A percentile compares a stretch with the other conserved stretches of the same genome.
Conservation (phyloP, 202 grass and related monocot genomes). For the Hordeum pubiflorum region DNA sequence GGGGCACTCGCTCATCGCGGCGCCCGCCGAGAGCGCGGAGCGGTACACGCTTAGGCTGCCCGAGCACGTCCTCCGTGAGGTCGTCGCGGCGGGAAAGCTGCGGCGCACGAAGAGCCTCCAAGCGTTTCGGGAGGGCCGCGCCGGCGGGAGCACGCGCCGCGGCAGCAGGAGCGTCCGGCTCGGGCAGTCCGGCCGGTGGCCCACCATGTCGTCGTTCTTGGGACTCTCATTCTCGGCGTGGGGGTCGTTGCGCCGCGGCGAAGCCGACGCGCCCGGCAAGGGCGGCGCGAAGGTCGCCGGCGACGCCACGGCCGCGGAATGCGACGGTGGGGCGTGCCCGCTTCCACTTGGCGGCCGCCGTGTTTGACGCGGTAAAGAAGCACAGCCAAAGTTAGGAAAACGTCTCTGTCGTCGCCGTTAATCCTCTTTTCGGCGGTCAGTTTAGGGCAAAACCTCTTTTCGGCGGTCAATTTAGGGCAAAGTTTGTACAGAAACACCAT, state of each 20-base stretch:
- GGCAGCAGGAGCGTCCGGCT: constrained; percentile 42
- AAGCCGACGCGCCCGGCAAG: constrained; percentile 23
- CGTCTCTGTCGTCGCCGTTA: constrained; percentile 16
- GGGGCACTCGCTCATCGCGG: constrained; percentile 34
- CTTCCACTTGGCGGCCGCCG: constrained; percentile 5
- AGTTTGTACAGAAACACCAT: constrained; percentile 22
- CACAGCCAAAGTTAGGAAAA: not conserved
- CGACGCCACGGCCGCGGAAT: not conserved
- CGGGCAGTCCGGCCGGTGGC: constrained; percentile 39
- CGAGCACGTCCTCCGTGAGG: constrained; percentile 41
- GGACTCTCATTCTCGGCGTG: constrained; percentile 39
- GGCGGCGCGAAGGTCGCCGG: constrained; percentile 14
- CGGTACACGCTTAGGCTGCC: constrained; percentile 62
- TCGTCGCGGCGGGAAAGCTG: constrained; percentile 31
- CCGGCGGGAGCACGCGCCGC: constrained; percentile 23
- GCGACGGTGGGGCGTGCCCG: constrained; percentile 8
- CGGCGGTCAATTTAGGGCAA: not conserved
- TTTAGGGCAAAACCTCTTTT: not conserved
- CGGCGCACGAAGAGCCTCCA: constrained; percentile 56
- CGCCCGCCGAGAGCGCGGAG: not conserved
- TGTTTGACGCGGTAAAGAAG: constrained; percentile 31
- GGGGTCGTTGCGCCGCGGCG: constrained; percentile 19
- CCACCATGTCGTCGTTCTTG: constrained; percentile 30
- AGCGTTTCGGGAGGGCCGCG: not conserved
- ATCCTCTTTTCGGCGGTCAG: not conserved